Evolutionary conservation across 192 early-diverging fungal genomes (phyloP), one percentile per base, ranked within the genome.

Genomic region (Coemansia nantahalensis): DNA sequence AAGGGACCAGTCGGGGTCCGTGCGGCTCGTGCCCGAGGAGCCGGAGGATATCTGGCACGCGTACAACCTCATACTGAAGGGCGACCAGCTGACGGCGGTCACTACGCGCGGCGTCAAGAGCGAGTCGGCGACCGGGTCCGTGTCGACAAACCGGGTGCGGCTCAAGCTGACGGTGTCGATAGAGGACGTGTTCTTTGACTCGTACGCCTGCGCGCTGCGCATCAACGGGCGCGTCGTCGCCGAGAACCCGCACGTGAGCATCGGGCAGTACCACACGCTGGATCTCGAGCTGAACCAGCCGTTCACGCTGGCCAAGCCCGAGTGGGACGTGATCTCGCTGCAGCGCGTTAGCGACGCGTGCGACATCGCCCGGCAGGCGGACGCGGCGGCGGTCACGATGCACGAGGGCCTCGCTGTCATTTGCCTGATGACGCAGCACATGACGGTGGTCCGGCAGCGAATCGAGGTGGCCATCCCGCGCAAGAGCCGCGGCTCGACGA

Each of bases 41-140:
- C 65, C 84, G 42, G 94, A 99, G 53, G 97, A 99, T 71, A 92
- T 99, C 90, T 99, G 97, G 94, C 93, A 95, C 73, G 81, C 88
- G 30, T 94, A 95, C 77, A 92, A 89, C 62, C 80, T 90, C 24
- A 86, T 99, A 46, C 77, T 84, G 24, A 79, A 84, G 51, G 89
- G 86, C 46, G 97, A 99, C 82, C 76, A 79, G 49, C 81, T 99
- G 39, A 80, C 87, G 60, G 90, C 91, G 11, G 83, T 90, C 9
- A 94, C 94, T 14, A 81, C 96, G 50, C 91, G 93, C 15, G 86
- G 92, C 8, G 85, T 99, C 16, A 91, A 94, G 17, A 88, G 84
- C 13, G 92, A 95, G 65, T 82, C 85, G 39, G 53, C 81, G 26
- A 96, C 96, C 3, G 96, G 96, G 22, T 90, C 91, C 10, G 88